Conservation (phyloP, 1,284 basidiomycete species). For the Leccinum fuscescens region DNA sequence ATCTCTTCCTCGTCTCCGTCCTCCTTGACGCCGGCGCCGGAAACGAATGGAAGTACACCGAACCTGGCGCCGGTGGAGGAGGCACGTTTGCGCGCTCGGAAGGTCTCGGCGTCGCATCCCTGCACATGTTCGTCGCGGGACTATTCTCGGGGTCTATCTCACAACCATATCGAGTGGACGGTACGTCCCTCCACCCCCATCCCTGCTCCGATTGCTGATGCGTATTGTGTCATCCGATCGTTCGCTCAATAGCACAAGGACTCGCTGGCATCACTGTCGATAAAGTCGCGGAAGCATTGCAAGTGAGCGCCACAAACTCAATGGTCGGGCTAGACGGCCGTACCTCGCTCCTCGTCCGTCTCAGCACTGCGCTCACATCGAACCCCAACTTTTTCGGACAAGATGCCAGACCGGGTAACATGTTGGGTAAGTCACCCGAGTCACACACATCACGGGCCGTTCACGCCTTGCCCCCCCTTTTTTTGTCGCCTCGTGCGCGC, state of each 20-base stretch:
- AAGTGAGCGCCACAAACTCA: slow-evolving; percentile 77
- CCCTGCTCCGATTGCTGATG: background rate
- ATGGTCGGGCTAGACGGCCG: slow-evolving; percentile 92
- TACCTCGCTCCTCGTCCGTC: slow-evolving; percentile 61
- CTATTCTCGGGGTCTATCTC: slow-evolving; percentile 71
- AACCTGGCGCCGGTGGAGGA: slow-evolving; percentile 47
- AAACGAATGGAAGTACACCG: slow-evolving; percentile 76
- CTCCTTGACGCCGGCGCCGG: slow-evolving; percentile 94
- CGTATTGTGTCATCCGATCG: slow-evolving; percentile 4
- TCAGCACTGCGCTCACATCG: slow-evolving; percentile 66
- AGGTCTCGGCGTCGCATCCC: slow-evolving; percentile 88
- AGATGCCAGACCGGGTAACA: too few species aligned
- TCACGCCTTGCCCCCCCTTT: slow-evolving; percentile 5
- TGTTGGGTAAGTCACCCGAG: too few species aligned
- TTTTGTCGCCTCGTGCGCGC: slow-evolving; percentile 3
- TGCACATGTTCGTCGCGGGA: slow-evolving; percentile 86
- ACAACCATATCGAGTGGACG: slow-evolving; percentile 76
- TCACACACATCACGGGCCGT: too few species aligned
- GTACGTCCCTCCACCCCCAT: slow-evolving; percentile 39
- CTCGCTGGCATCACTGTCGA: slow-evolving; percentile 66
- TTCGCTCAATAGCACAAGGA: slow-evolving; percentile 56
- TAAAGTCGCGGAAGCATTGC: slow-evolving; percentile 70
- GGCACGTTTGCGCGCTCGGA: slow-evolving; percentile 76
- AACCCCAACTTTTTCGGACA: too few species aligned
- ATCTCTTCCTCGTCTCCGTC: slow-evolving; percentile 93